Conservation (phyloP, 257 asterid genomes). For the Solanum chmielewskii region DNA sequence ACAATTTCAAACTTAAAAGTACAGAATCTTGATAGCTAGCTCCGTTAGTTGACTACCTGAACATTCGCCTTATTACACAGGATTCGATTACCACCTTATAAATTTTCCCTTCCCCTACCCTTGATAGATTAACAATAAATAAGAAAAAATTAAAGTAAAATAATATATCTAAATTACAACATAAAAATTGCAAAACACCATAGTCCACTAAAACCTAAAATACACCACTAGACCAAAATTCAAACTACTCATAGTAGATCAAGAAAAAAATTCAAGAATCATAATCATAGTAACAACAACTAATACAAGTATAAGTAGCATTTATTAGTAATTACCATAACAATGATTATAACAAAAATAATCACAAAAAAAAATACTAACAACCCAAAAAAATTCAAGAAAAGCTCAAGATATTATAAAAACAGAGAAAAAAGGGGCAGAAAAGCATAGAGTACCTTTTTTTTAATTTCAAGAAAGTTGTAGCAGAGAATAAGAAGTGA, state of each 20-base stretch:
- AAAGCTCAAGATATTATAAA: background rate
- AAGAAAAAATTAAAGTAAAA: background rate
- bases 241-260: background rate
- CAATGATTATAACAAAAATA: background rate
- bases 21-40: background rate
- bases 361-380: background rate
- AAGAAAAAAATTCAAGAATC: background rate
- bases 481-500: conserved; percentile 23
- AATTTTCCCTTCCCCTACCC: background rate
- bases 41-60: background rate
- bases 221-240: background rate
- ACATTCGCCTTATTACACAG: background rate
- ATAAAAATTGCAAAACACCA: background rate
- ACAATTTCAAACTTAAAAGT: background rate
- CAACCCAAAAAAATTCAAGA: background rate
- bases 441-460: background rate
- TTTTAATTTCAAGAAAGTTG: conserved; percentile 10
- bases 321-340: background rate
- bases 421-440: background rate
- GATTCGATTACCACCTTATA: background rate
- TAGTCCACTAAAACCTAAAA: background rate
- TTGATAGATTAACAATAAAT: background rate
- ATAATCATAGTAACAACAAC: background rate
- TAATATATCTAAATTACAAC: background rate
- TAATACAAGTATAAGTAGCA: background rate